These are phyloP conservation scores for Dactylellina leptospora DNA, from an alignment of 2,329 filamentous ascomycete genomes.

Conservation along the genomic window DNA sequence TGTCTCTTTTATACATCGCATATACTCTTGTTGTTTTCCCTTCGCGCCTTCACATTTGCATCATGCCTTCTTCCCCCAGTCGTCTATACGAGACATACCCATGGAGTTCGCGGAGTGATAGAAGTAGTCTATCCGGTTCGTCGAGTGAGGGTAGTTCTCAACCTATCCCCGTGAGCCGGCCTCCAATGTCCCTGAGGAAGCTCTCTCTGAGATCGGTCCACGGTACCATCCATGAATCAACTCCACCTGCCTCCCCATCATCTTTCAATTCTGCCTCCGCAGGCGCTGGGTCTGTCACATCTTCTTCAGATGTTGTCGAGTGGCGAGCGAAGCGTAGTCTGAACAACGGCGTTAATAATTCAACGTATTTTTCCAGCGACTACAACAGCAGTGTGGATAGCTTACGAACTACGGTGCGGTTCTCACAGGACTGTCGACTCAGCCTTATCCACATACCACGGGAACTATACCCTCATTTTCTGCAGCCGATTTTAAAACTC, in stretches of 20 bases:
- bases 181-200: slow-evolving; percentile 47
- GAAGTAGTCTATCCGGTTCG: slow-evolving; percentile 43
- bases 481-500: slow-evolving; percentile 86
- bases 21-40: slow-evolving; percentile 3
- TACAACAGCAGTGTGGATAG: slow-evolving; percentile 52
- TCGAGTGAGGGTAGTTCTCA: slow-evolving; percentile 40
- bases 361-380: slow-evolving; percentile 28
- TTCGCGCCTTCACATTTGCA: neutral
- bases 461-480: slow-evolving; percentile 76
- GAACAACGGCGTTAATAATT: slow-evolving; percentile 45
- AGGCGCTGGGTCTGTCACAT: slow-evolving; percentile 38
- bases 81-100: slow-evolving; percentile 29
- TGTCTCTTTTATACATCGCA: slow-evolving; percentile 6
- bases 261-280: slow-evolving; percentile 47
- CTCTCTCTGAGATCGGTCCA: slow-evolving; percentile 51
- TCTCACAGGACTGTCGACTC: slow-evolving; percentile 79
- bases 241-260: slow-evolving; percentile 49
- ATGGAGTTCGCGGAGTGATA: slow-evolving; percentile 49
- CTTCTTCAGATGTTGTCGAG: slow-evolving; percentile 45
- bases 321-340: slow-evolving; percentile 50
- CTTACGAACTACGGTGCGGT: slow-evolving; percentile 58
- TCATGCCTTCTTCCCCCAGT: slow-evolving; percentile 32
- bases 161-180: slow-evolving; percentile 47
- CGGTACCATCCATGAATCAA: slow-evolving; percentile 50
- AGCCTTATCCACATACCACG: slow-evolving; percentile 91